Conservation (phyloP, 345 rosid species). For the Corchorus capsularis region DNA sequence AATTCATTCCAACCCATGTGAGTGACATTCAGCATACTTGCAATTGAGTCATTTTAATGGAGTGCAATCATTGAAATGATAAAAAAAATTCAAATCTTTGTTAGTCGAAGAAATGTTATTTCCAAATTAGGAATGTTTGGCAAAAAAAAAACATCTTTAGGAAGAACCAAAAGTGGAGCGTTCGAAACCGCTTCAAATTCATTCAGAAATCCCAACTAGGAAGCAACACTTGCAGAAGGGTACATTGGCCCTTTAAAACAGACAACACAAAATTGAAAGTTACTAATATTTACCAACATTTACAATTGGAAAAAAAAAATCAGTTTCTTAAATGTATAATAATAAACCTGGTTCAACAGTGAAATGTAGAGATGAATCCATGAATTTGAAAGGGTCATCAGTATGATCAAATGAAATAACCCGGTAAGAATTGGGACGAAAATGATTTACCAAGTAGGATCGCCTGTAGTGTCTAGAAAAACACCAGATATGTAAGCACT, state of each 20-base stretch:
- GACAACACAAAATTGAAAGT: background rate
- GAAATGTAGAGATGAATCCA: constrained; percentile 86
- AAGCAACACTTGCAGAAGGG: constrained; percentile 62
- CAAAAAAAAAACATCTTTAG: constrained; percentile 91
- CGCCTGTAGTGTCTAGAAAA: constrained; percentile 35
- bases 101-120: constrained; percentile 55
- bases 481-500: constrained; percentile 73
- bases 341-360: constrained; percentile 67
- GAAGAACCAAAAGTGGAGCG: constrained; percentile 57
- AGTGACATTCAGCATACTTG: constrained; percentile 39
- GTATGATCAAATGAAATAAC: constrained; percentile 54
- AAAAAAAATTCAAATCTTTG: constrained; percentile 38
- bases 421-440: constrained; percentile 69
- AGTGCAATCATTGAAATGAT: constrained; percentile 49
- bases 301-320: too few species aligned
- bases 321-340: too few species aligned
- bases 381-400: constrained; percentile 58
- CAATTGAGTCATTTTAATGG: constrained; percentile 53
- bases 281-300: too few species aligned
- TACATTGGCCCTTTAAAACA: constrained; percentile 52
- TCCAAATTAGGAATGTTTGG: too few species aligned
- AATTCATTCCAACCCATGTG: constrained; percentile 55
- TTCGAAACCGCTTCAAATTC: constrained; percentile 65
- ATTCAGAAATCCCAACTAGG: constrained; percentile 69
- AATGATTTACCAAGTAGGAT: constrained; percentile 55